Percentiles rank a stretch among this genome's conserved stretches.
Evolutionary conservation across 2,329 filamentous ascomycete species (phyloP).

Genomic region (Lasiodiplodia theobromae): DNA sequence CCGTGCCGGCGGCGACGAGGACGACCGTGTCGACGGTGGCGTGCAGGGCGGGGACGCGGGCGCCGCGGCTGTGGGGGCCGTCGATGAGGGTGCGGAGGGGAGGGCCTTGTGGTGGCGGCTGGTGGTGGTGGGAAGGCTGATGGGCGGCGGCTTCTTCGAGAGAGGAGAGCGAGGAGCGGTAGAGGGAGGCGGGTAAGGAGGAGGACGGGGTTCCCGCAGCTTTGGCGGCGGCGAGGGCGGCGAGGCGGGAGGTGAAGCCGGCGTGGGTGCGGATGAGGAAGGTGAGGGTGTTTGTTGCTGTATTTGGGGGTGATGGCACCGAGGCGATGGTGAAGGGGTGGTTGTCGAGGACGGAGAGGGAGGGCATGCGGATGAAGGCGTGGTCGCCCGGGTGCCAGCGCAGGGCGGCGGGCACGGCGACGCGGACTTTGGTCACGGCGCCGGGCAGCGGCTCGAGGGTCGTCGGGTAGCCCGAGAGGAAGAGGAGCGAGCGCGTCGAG

Average conservation of each 20-base stretch:
- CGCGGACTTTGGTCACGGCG: conserved; percentile 35
- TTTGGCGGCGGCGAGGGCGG: neutral
- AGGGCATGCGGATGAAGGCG: conserved; percentile 54
- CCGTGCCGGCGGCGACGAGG: conserved; percentile 33
- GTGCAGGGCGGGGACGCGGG: conserved; percentile 31
- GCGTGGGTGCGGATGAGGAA: conserved; percentile 37
- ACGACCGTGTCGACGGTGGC: conserved; percentile 33
- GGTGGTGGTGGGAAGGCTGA: too few relatives aligned
- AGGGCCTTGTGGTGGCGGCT: neutral
- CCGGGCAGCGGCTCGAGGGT: conserved; percentile 34
- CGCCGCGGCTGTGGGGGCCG: conserved; percentile 39
- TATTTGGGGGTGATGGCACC: conserved; percentile 13
- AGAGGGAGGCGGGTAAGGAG: neutral
- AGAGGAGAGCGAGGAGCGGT: neutral
- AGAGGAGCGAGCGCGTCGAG: neutral
- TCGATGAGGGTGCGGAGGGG: conserved; percentile 36
- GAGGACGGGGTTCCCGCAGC: neutral
- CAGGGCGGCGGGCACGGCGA: conserved; percentile 34
- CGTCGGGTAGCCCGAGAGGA: conserved; percentile 35
- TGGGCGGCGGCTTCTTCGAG: neutral
- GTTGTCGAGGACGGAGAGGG: conserved; percentile 35
- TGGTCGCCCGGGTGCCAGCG: conserved; percentile 63
- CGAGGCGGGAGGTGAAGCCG: conserved; percentile 38
- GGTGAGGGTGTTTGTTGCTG: conserved; percentile 31
- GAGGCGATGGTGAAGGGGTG: conserved; percentile 44